phyloP scores from a whole-genome alignment of 108 stramenopile species.

The Skeletonema tropicum region DNA sequence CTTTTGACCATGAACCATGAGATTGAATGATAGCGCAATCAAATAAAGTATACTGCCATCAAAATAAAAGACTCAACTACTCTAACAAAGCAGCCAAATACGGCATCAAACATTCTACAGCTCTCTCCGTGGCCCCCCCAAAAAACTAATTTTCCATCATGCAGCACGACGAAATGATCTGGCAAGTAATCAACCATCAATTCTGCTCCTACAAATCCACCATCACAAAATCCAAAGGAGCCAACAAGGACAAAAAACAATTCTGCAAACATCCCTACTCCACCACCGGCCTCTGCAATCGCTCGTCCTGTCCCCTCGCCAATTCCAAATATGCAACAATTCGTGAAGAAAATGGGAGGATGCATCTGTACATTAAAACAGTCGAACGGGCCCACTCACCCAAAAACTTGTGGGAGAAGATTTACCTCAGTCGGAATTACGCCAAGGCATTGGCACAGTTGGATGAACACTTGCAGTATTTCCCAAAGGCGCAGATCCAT shows the following conservation, averaged over 20 bases:
- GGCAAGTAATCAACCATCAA: conserved; percentile 96
- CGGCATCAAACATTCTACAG: too few relatives aligned
- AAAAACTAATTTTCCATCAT: conserved; percentile 42
- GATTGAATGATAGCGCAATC: too few relatives aligned
- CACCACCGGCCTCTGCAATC: conserved; percentile 97
- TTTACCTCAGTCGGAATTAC: conserved; percentile 91
- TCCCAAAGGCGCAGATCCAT: conserved; percentile 93
- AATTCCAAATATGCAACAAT: conserved; percentile 98
- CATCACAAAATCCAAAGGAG: conserved; percentile 62
- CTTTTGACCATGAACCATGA: too few relatives aligned
- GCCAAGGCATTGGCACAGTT: conserved; percentile 89
- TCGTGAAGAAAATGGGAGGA: conserved; percentile 92
- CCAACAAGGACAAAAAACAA: conserved; percentile 84
- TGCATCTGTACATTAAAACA: conserved; percentile 95
- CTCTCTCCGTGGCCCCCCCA: too few relatives aligned
- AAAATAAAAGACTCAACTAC: too few relatives aligned
- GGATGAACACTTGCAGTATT: conserved; percentile 93
- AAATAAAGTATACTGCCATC: too few relatives aligned
- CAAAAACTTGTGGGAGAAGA: conserved; percentile 98
- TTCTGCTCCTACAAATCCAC: conserved; percentile 97
- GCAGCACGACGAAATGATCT: conserved; percentile 98
- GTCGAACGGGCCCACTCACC: conserved; percentile 97
- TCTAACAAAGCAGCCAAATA: too few relatives aligned
- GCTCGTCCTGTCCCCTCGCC: conserved; percentile 94
- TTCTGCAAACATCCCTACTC: conserved; percentile 98